Base-by-base conservation (phyloP, 495 filamentous ascomycete genomes). In the Friedmanniomyces simplex region DNA sequence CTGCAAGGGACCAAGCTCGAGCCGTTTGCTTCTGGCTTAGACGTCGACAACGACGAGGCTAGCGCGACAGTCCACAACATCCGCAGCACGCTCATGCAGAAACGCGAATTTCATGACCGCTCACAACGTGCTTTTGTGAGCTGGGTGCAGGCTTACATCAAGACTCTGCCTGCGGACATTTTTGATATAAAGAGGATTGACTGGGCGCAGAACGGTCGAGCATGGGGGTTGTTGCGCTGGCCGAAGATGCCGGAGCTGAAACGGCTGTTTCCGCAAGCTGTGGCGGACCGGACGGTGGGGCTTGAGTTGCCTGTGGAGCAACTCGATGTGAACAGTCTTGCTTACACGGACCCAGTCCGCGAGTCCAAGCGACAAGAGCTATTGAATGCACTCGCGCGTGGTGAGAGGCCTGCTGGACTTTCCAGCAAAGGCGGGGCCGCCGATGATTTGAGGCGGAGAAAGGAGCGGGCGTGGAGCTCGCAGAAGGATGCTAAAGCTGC, bases 181-280 rank as follows among this genome's bases (percentile, higher is more conserved):
- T 98, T 98, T 75, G 83, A 89, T 4, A 75, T 91, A 3, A 67
- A 76, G 10, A 87, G 93, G 65, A 74, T 95, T 20, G 82, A 91
- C 68, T 98, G 93, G 93, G 73, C 76, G 39, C 87, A 86, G 43
- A 71, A 94, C 1, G 91, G 84, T 2, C 75, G 82, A 54, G 85
- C 84, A 13, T 98, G 90, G 86, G 87, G 83, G 0, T 74, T 98
- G 10, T 73, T 97, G 39, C 84, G 81, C 57, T 76, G 97, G 50
- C 93, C 93, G 41, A 91, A 87, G 68, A 98, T 98, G 93, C 93
- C 94, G 0, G 93, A 98, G 67, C 69, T 91, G 54, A 83, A 81
- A 59, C 56, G 61, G 1, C 55, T 47, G 37, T 60, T 59, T 30
- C 61, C 56, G 1, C 12, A 55, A 41, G 43, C 57, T 14, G 42